Conservation (phyloP, 164 flowering plant species). For the Vitis riparia region DNA sequence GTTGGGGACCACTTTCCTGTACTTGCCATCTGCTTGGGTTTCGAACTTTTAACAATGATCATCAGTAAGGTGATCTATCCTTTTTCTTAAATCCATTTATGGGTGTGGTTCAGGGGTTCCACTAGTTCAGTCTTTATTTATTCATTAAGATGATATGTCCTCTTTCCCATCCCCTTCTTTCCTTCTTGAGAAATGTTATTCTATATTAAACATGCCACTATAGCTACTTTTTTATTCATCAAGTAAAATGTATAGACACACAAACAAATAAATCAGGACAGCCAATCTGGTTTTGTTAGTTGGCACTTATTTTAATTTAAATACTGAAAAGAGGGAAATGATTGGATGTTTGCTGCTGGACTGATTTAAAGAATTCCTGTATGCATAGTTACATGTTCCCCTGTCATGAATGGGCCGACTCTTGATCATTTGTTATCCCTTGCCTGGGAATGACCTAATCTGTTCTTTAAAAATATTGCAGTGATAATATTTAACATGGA, state of each 20-base stretch:
- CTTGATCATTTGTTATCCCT: not conserved
- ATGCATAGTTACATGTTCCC: not conserved
- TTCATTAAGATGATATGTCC: no score
- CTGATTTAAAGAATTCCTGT: no score
- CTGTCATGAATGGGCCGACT: not conserved
- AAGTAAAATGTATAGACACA: no score
- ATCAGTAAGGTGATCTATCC: slow-evolving; percentile 64
- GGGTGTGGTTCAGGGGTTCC: not conserved
- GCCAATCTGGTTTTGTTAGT: no score
- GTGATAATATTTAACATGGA: no score
- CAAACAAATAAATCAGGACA: no score
- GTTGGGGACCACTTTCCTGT: slow-evolving; percentile 88
- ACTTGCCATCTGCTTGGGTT: slow-evolving; percentile 88
- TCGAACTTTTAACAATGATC: slow-evolving; percentile 81
- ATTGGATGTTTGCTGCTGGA: no score
- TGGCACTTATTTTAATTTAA: no score
- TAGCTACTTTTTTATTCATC: no score
- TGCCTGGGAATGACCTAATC: not conserved
- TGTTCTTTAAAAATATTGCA: not conserved
- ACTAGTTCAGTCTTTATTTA: slow-evolving; percentile 1
- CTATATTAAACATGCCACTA: no score
- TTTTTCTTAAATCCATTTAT: not conserved
- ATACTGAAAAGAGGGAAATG: no score
- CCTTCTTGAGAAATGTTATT: not conserved
- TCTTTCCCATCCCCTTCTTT: not conserved